Percentiles rank a stretch among this genome's conserved stretches.
phyloP scores from a whole-genome alignment of 805 yeast species.

The Suhomyces canberraensis region DNA sequence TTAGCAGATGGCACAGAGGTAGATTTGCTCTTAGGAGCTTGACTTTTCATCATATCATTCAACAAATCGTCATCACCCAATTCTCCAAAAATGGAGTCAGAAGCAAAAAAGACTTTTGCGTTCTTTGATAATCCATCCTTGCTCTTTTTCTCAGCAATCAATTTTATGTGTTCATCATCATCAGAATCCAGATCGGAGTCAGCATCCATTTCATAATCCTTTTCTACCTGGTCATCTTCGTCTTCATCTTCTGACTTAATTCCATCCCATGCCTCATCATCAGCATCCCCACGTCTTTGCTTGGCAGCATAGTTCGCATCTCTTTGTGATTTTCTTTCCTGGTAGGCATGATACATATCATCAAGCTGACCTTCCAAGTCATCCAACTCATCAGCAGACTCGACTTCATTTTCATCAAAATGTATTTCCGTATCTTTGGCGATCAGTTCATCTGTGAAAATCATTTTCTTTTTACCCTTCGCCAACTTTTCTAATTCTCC shows the following conservation, averaged over 20 bases:
- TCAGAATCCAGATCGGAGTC: conserved; percentile 51
- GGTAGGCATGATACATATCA: conserved; percentile 72
- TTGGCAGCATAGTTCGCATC: conserved; percentile 70
- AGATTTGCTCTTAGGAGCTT: conserved; percentile 4
- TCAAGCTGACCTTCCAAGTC: conserved; percentile 80
- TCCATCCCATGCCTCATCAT: conserved; percentile 79
- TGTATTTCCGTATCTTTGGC: conserved; percentile 56
- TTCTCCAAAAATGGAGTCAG: conserved; percentile 38
- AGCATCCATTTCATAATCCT: conserved; percentile 43
- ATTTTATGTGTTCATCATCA: conserved; percentile 64
- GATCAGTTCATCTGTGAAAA: conserved; percentile 56
- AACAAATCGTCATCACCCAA: conserved; percentile 49
- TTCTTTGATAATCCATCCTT: conserved; percentile 31
- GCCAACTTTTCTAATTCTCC: conserved; percentile 74
- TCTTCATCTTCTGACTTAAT: conserved; percentile 47
- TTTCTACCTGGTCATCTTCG: conserved; percentile 34
- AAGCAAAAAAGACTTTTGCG: conserved; percentile 39
- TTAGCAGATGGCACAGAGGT: neutral
- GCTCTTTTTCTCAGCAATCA: conserved; percentile 50
- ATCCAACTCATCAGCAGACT: conserved; percentile 54
- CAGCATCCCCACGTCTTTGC: conserved; percentile 69
- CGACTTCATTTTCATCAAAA: conserved; percentile 31
- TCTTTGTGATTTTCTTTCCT: conserved; percentile 61
- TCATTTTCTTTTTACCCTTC: conserved; percentile 68
- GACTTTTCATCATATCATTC: conserved; percentile 29